Evolutionary conservation across 176 grass and related monocot genomes (phyloP).

Genomic region (Eremochloa ophiuroides): DNA sequence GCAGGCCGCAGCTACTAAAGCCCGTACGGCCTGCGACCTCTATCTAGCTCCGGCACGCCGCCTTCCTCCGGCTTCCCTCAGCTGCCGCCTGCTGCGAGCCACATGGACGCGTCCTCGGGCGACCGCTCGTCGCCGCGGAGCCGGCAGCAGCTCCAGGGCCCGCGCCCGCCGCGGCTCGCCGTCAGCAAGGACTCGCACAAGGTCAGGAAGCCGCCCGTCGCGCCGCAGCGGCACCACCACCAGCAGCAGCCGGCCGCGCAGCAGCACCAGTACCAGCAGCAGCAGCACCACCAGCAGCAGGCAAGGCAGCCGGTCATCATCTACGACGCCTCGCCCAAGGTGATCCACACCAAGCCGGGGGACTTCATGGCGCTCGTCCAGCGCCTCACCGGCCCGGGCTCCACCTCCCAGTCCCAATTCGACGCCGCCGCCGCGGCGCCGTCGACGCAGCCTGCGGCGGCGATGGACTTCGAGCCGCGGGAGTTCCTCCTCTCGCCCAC

Average conservation of each 20-base stretch:
- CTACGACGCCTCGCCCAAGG: conserved; percentile 85
- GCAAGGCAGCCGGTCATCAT: conserved; percentile 60
- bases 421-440: neutral
- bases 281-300: neutral
- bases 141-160: conserved; percentile 78
- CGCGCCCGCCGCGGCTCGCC: conserved; percentile 59
- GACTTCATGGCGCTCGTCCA: conserved; percentile 97
- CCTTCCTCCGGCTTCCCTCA: neutral
- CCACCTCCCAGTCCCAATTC: neutral
- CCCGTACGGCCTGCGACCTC: neutral
- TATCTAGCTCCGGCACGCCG: neutral
- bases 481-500: conserved; percentile 34
- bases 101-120: conserved; percentile 46
- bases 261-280: neutral
- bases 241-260: neutral
- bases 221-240: conserved; percentile 24
- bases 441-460: neutral
- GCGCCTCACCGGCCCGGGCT: conserved; percentile 65
- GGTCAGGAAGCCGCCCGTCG: conserved; percentile 79
- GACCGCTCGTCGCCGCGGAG: conserved; percentile 56
- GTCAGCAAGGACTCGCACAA: conserved; percentile 79
- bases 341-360: conserved; percentile 72
- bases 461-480: conserved; percentile 18
- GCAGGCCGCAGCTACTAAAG: neutral
- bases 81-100: neutral